These are phyloP conservation scores for Globisporangium takayamanum DNA, from an alignment of 352 stramenopile genomes.

Conservation along the genomic window DNA sequence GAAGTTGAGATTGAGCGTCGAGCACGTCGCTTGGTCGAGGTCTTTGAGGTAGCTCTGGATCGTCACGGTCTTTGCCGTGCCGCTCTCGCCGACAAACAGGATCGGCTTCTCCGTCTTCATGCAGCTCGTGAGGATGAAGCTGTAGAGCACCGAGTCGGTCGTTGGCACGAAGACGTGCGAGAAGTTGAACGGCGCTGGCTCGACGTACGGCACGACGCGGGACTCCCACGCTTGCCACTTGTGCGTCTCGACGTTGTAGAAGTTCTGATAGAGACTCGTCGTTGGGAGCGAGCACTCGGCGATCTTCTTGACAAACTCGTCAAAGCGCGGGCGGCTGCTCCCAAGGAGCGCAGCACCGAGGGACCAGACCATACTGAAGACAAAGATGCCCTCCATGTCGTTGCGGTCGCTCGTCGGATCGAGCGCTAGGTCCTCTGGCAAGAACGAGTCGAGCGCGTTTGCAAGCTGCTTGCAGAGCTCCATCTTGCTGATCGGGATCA, in stretches of 20 bases:
- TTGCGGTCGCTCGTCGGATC: constrained; percentile 40
- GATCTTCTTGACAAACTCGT: constrained; percentile 89
- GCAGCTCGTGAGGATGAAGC: constrained; percentile 83
- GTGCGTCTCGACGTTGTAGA: constrained; percentile 86
- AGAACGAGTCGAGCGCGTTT: constrained; percentile 87
- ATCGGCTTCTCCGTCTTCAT: constrained; percentile 86
- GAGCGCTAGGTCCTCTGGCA: constrained; percentile 39
- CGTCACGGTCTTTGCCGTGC: constrained; percentile 94
- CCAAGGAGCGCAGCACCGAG: constrained; percentile 86
- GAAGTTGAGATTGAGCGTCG: constrained; percentile 89
- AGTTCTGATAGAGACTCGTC: constrained; percentile 83
- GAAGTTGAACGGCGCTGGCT: constrained; percentile 92
- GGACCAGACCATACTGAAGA: constrained; percentile 93
- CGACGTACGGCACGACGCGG: constrained; percentile 80
- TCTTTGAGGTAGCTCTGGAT: constrained; percentile 92
- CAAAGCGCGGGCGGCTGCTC: constrained; percentile 74
- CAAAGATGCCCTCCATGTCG: constrained; percentile 88
- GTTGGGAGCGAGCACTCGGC: constrained; percentile 69
- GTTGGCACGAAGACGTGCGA: constrained; percentile 94
- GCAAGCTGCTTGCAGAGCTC: constrained; percentile 95
- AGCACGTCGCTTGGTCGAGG: constrained; percentile 61
- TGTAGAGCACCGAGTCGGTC: constrained; percentile 93
- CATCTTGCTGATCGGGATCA: constrained; percentile 92
- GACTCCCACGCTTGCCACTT: constrained; percentile 91
- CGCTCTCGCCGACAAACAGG: constrained; percentile 92